Conservation (phyloP, 1,284 basidiomycete genomes). For the Microbotryomycetes sp. region DNA sequence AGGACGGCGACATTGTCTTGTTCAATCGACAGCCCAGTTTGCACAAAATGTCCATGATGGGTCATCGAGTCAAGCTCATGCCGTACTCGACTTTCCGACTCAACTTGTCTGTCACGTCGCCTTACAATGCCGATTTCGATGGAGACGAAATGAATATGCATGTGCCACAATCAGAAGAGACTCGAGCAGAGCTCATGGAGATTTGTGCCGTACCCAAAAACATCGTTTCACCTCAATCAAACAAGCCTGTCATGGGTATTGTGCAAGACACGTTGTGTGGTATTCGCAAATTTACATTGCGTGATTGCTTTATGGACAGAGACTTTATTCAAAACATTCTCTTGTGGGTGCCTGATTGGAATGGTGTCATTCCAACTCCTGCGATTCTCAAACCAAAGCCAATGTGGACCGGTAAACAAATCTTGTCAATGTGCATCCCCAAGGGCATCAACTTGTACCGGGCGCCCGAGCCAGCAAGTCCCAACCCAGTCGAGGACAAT, state of each 20-base stretch:
- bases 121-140: constrained; percentile 97
- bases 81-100: constrained; percentile 97
- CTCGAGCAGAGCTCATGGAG: constrained; percentile 93
- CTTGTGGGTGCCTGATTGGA: constrained; percentile 96
- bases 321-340: constrained; percentile 92
- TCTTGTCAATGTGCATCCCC: constrained; percentile 87
- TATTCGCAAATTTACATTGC: constrained; percentile 92
- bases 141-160: constrained; percentile 99
- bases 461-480: constrained; percentile 67
- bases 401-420: constrained; percentile 97
- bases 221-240: constrained; percentile 99
- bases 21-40: constrained; percentile 98
- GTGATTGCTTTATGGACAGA: constrained; percentile 92
- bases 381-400: constrained; percentile 95
- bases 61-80: constrained; percentile 95
- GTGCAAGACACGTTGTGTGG: constrained; percentile 99
- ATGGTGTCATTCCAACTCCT: constrained; percentile 84
- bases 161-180: constrained; percentile 97
- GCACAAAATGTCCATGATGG: constrained; percentile 99
- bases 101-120: constrained; percentile 88
- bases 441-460: constrained; percentile 84
- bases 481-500: constrained; percentile 80
- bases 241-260: constrained; percentile 99
- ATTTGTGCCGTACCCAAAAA: constrained; percentile 98
- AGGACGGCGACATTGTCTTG: constrained; percentile 92